These are phyloP conservation scores for Chiua virens DNA, from an alignment of 768 basidiomycete species.

Conservation along the genomic window DNA sequence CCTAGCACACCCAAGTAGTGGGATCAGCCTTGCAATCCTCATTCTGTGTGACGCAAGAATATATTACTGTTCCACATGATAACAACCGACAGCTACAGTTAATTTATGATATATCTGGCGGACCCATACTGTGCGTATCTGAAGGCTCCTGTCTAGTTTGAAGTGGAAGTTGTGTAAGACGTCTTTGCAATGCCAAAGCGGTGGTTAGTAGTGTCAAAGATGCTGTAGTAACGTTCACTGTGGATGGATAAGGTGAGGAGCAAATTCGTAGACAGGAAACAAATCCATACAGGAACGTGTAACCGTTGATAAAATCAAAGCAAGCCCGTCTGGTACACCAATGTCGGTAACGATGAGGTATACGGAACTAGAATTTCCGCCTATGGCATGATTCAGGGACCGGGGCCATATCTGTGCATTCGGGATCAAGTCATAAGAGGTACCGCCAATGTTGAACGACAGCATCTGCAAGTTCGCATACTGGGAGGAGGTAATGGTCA, in stretches of 20 bases:
- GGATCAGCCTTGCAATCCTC: too few species aligned
- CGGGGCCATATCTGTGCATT: slow-evolving; percentile 13
- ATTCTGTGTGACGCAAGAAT: too few species aligned
- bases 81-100: too few species aligned
- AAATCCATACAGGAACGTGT: slow-evolving; percentile 11
- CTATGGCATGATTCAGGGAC: too few species aligned
- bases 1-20: too few species aligned
- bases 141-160: too few species aligned
- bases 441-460: slow-evolving; percentile 26
- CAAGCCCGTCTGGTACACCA: slow-evolving; percentile 14
- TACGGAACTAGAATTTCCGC: slow-evolving; percentile 10
- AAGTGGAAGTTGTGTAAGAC: too few species aligned
- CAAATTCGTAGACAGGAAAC: neutral
- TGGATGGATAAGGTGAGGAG: too few species aligned
- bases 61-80: too few species aligned
- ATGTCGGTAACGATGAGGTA: slow-evolving; percentile 32
- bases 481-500: slow-evolving; percentile 26
- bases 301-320: slow-evolving; percentile 29
- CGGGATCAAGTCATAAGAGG: slow-evolving; percentile 18
- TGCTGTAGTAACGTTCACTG: slow-evolving; percentile 44
- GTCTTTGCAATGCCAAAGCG: slow-evolving; percentile 43
- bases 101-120: too few species aligned
- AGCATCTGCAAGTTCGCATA: slow-evolving; percentile 25
- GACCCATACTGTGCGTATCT: too few species aligned
- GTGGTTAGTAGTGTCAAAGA: slow-evolving; percentile 40